Base-by-base conservation (phyloP, 2,329 filamentous ascomycete genomes). In the Scedosporium aurantiacum region DNA sequence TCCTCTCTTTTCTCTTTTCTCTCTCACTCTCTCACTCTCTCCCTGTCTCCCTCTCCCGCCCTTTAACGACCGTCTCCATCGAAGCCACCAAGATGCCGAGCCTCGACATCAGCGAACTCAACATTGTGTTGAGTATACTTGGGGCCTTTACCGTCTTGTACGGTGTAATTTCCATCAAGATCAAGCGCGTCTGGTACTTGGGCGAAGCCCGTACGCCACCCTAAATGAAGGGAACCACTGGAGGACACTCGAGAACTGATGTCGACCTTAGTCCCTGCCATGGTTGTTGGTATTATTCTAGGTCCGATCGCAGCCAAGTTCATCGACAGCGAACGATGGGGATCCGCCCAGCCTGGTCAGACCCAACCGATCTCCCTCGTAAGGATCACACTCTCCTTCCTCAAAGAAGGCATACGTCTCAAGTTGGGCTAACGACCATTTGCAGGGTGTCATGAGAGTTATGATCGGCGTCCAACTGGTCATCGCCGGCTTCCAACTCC, bases 391-490 rank as follows among this genome's bases (percentile, higher is more conserved):
- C 28, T 32, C 28, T 8, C 10, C 28, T 8, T 7, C 7, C 7
- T 6, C 28, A 8, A 32, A 12, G 32, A 12, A 37, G 7, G 14
- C 3, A 37, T 2, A 37, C 12, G 10, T 3, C 12, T 14, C 12
- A 5, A 18, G 18, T 5, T 7, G 10, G 21, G 50, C 55, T 54
- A 40, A 56, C 32, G 14, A 37, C 47, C 3, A 60, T 56, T 4
- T n/a, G 25, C 25, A 60, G 58, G 58, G 58, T 10, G 66, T 85
- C 6, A 78, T 77, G 63, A 77, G 83, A n/a, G 74, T 86, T 28
- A 81, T 86, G 63, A 85, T 86, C 61, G 82, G 82, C 3, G 76
- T 86, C 1, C 83, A 86, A 65, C 75, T 86, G n/a, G 75, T 85
- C 41, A 86, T 86, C 63, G 82, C 82, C 2, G 84, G 83, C 27